A percentile compares a stretch with the other conserved stretches of the same genome.
These are phyloP conservation scores for Dispira simplex DNA, from an alignment of 192 early-diverging fungal genomes.

Conservation along the genomic window DNA sequence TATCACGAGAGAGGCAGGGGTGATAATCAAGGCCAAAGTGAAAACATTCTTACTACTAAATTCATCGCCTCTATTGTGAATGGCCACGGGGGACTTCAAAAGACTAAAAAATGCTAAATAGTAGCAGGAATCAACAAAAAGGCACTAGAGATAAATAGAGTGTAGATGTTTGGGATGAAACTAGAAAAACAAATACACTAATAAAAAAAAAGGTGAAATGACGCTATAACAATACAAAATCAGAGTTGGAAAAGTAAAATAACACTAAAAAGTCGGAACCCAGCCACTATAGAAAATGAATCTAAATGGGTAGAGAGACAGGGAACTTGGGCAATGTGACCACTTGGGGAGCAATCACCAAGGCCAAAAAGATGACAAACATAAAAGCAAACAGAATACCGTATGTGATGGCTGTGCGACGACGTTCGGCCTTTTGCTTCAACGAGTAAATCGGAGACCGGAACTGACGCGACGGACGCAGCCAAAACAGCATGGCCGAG, in stretches of 20 bases:
- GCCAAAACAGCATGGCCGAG: constrained; percentile 71
- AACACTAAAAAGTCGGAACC: background rate
- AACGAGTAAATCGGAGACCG: constrained; percentile 55
- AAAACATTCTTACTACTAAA: no score
- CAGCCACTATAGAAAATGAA: background rate
- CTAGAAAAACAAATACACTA: background rate
- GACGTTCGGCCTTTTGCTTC: constrained; percentile 41
- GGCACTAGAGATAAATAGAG: background rate
- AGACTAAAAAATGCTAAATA: no score
- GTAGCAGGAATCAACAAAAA: no score
- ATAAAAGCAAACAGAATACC: constrained; percentile 48
- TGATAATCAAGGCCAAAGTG: no score
- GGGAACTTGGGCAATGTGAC: constrained; percentile 17
- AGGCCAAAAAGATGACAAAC: constrained; percentile 41
- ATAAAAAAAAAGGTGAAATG: background rate
- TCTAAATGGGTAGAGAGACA: constrained; percentile 4
- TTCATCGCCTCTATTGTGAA: no score
- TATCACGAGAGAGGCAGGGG: no score
- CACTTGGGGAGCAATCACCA: constrained; percentile 46
- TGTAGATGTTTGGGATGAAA: background rate
- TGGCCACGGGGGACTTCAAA: no score
- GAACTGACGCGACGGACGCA: constrained; percentile 65
- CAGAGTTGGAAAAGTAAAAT: background rate
- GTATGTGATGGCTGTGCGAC: constrained; percentile 45
- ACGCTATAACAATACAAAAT: background rate